Conservation (phyloP, 1,284 basidiomycete species). For the Cystobasidium pallidum region DNA sequence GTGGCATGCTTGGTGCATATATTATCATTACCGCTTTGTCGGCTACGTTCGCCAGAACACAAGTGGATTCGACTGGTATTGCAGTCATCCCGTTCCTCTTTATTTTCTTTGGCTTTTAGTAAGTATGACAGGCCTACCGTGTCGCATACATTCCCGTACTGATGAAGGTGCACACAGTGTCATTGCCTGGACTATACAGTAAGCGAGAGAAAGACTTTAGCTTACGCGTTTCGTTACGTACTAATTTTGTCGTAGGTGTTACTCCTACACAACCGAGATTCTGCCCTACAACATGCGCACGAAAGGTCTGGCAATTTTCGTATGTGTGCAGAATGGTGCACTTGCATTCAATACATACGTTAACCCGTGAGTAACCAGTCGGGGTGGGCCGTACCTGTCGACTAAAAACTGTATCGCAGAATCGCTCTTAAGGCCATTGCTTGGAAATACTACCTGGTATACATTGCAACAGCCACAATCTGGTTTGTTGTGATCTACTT, state of each 20-base stretch:
- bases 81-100: slow-evolving; percentile 13
- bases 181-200: slow-evolving; percentile 22
- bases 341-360: slow-evolving; percentile 31
- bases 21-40: slow-evolving; percentile 71
- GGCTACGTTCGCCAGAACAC: slow-evolving; percentile 61
- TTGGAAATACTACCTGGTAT: slow-evolving; percentile 51
- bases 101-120: slow-evolving; percentile 50
- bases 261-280: slow-evolving; percentile 51
- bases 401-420: no score
- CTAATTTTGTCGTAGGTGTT: no score
- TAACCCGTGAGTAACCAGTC: slow-evolving; percentile 10
- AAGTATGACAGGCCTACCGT: slow-evolving; percentile 34
- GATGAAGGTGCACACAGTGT: background rate
- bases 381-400: no score
- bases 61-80: background rate
- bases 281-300: slow-evolving; percentile 51
- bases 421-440: background rate
- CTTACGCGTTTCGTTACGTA: no score
- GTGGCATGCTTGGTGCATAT: slow-evolving; percentile 64
- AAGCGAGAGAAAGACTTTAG: no score
- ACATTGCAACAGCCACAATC: slow-evolving; percentile 50
- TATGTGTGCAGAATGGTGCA: slow-evolving; percentile 30
- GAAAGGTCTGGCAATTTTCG: slow-evolving; percentile 50
- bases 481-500: slow-evolving; percentile 52
- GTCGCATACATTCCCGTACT: background rate